A percentile compares a stretch with the other conserved stretches of the same genome.
These are phyloP conservation scores for Pterulicium gracile DNA, from an alignment of 1,284 basidiomycete genomes.

Conservation along the genomic window DNA sequence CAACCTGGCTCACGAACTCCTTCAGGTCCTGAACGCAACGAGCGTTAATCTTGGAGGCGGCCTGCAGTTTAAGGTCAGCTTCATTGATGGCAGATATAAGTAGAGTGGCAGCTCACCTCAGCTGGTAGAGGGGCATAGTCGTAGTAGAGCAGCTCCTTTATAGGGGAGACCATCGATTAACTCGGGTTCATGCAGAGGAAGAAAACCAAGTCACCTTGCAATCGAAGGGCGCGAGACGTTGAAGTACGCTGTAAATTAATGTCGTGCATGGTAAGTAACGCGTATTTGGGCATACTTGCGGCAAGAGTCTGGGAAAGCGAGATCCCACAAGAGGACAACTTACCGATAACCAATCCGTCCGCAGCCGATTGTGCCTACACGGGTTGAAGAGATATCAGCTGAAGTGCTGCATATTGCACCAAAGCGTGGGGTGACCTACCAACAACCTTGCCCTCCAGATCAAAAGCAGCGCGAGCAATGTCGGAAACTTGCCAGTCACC, in stretches of 20 bases:
- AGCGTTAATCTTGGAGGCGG: slow-evolving; percentile 61
- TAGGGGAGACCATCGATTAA: no score
- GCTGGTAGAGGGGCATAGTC: slow-evolving; percentile 82
- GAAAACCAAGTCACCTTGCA: no score
- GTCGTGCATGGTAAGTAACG: no score
- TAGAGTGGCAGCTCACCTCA: no score
- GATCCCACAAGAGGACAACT: no score
- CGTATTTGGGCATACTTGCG: no score
- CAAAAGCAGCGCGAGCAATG: slow-evolving; percentile 73
- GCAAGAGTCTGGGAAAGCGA: no score
- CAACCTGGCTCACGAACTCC: slow-evolving; percentile 66
- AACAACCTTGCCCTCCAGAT: slow-evolving; percentile 86
- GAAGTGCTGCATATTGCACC: not conserved
- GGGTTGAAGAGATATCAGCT: no score
- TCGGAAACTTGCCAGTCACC: slow-evolving; percentile 84
- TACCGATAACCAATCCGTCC: slow-evolving; percentile 88
- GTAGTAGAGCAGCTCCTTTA: slow-evolving; percentile 88
- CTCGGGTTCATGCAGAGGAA: no score
- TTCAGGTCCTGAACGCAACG: slow-evolving; percentile 77
- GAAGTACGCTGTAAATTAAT: no score
- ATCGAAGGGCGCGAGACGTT: slow-evolving; percentile 82
- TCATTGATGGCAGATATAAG: not conserved
- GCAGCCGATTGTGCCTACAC: slow-evolving; percentile 77
- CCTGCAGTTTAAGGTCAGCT: slow-evolving; percentile 32
- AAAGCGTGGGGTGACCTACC: slow-evolving; percentile 64